Base-by-base conservation (phyloP, 1,139 yeast species). In the Pneumocystis murina region DNA sequence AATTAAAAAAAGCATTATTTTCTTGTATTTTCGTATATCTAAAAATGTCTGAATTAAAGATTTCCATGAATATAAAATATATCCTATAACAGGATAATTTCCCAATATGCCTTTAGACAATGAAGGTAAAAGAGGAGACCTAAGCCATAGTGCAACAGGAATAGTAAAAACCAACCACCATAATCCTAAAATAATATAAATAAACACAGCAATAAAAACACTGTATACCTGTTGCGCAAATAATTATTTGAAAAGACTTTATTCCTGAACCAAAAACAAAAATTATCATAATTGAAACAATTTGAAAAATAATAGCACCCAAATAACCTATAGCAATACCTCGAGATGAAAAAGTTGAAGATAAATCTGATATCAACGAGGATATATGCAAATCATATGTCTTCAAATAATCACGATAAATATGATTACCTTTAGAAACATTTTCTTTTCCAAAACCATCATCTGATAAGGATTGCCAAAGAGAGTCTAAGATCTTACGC, bases 111-210 rank as follows among this genome's bases (percentile, higher is more conserved):
- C 54, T 39, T 64, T 65, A 17, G 67, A 70, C 48, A 75, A 65
- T 3, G 71, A 70, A 2, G 76, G 75, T 0, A 79, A 78, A 0
- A 79, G 77, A 24, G 81, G 74, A 5, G 81, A 70, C 59, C 78
- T 76, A 64, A 85, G 71, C 60, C 80, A 72, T 66, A 77, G 68
- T 0, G 74, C 70, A 54, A 85, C 77, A 1, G 89, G 89, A 2
- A 82, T 63, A 68, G 84, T 87, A 75, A 84, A 85, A 1, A 80
- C 66, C 12, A 83, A 71, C 91, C 91, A 85, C 89, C 90, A 85
- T 1, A 80, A 17, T 0, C 90, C 90, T 24, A 85, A 85, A 48
- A 81, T 71, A 20, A 80, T 75, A 30, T 84, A 78, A 0, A 86
- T 86, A 38, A 79, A 70, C 67, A 82, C 83, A 2, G 84, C 75